Conservation (phyloP, 148 eudicot species). For the Vaccinium darrowii region DNA sequence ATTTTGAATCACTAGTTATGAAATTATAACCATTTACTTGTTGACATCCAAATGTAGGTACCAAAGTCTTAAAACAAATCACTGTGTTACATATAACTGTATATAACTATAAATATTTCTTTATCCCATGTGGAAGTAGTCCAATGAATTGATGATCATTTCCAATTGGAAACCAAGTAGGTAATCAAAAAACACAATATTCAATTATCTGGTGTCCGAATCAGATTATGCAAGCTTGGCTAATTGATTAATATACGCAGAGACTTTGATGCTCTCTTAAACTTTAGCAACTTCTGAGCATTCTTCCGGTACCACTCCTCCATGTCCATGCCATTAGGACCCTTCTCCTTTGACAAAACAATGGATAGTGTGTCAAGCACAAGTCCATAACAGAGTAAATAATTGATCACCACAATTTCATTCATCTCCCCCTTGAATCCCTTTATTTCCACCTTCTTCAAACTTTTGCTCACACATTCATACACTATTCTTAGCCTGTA, state of each 20-base stretch:
- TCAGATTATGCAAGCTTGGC: background rate
- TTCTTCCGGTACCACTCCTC: background rate
- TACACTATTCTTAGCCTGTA: background rate
- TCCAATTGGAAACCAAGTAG: too few relatives aligned
- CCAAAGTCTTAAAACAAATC: too few relatives aligned
- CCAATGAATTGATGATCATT: too few relatives aligned
- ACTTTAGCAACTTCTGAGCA: background rate
- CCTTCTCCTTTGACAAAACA: slow-evolving; percentile 9
- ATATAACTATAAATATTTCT: too few relatives aligned
- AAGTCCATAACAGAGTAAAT: background rate
- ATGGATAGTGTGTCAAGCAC: slow-evolving; percentile 12
- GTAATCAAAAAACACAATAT: too few relatives aligned
- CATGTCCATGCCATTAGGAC: background rate
- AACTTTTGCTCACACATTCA: background rate
- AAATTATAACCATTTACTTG: background rate
- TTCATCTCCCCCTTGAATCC: slow-evolving; percentile 22
- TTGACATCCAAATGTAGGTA: background rate
- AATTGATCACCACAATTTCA: slow-evolving; percentile 4
- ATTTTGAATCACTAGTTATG: background rate
- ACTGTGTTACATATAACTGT: too few relatives aligned
- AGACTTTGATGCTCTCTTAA: background rate
- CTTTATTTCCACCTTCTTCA: slow-evolving; percentile 13
- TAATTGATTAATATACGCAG: background rate
- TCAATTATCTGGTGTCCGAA: too few relatives aligned
- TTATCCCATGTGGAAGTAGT: too few relatives aligned